phyloP scores from a whole-genome alignment of 495 filamentous ascomycete genomes.

The Trichoderma gamsii region DNA sequence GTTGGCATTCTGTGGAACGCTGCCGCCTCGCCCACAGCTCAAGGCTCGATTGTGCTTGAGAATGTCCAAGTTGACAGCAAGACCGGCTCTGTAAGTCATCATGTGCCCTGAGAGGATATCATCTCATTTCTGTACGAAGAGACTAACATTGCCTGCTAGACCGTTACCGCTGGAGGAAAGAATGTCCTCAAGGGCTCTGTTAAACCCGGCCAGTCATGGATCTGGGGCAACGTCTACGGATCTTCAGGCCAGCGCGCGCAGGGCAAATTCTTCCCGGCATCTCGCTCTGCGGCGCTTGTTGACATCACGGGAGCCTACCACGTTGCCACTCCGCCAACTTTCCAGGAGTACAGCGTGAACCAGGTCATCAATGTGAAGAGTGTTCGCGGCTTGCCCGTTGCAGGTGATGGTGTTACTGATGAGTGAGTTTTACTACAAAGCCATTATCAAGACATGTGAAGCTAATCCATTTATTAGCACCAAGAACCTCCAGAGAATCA shows the following conservation, averaged over 20 bases:
- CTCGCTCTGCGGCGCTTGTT: conserved; percentile 29
- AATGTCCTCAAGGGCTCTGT: conserved; percentile 24
- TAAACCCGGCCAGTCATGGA: conserved; percentile 19
- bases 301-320: conserved; percentile 33
- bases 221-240: conserved; percentile 25
- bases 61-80: conserved; percentile 31
- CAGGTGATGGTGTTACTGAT: conserved; percentile 23
- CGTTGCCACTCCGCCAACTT: conserved; percentile 35
- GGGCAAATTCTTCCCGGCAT: conserved; percentile 21
- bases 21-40: conserved; percentile 28
- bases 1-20: conserved; percentile 37
- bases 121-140: no score
- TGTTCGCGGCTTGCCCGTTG: conserved; percentile 25
- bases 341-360: conserved; percentile 33
- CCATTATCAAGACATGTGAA: not conserved
- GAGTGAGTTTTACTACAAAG: conserved; percentile 12
- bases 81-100: conserved; percentile 20
- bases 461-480: conserved; percentile 25
- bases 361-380: conserved; percentile 48
- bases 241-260: not conserved
- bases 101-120: not conserved
- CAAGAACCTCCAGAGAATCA: conserved; percentile 44
- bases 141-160: conserved; percentile 17
- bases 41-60: conserved; percentile 49
- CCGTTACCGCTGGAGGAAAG: conserved; percentile 18